phyloP scores from a whole-genome alignment of 805 yeast species.

The Lipomyces starkeyi region DNA sequence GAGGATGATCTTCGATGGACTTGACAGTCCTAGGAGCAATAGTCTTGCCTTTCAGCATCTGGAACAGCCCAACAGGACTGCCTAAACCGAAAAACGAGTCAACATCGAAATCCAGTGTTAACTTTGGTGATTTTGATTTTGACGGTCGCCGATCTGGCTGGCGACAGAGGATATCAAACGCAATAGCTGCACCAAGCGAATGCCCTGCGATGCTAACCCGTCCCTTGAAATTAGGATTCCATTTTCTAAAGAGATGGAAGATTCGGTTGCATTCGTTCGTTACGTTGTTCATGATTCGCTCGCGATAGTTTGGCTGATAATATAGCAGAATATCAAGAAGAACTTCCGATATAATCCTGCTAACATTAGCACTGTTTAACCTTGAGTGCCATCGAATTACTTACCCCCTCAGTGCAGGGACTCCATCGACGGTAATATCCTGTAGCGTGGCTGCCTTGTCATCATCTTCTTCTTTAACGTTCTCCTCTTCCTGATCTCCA shows the following conservation, averaged over 20 bases:
- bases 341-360: conserved; percentile 84
- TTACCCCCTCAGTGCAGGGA: conserved; percentile 57
- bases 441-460: conserved; percentile 56
- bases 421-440: conserved; percentile 76
- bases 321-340: conserved; percentile 78
- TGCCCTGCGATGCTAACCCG: conserved; percentile 86
- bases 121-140: neutral
- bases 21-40: conserved; percentile 47
- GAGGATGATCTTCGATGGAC: conserved; percentile 4
- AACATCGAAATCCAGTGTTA: conserved; percentile 66
- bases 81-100: conserved; percentile 82
- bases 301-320: conserved; percentile 70
- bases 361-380: conserved; percentile 18
- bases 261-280: conserved; percentile 66
- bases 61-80: conserved; percentile 88
- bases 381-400: neutral
- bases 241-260: conserved; percentile 60
- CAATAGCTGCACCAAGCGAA: conserved; percentile 86
- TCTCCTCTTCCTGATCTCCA: conserved; percentile 48
- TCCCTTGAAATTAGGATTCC: conserved; percentile 78
- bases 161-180: conserved; percentile 70
- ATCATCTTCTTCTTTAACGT: conserved; percentile 47
- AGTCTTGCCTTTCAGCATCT: conserved; percentile 68
- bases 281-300: conserved; percentile 67
- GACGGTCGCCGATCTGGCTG: conserved; percentile 47